These are phyloP conservation scores for Anaeromyces robustus DNA, from an alignment of 192 early-diverging fungal species.

Conservation along the genomic window DNA sequence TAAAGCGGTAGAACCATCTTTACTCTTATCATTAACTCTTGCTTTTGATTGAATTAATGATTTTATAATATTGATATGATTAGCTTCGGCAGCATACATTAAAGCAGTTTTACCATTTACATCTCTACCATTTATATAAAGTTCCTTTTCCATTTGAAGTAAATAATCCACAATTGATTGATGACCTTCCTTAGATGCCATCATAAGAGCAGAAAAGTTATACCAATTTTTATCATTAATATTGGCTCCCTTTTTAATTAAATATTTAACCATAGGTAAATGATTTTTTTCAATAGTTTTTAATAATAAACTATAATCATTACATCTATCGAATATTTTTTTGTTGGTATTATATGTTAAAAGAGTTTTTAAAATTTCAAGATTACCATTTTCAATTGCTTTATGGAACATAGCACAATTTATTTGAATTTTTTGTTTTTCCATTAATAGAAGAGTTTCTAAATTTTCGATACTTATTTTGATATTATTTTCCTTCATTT, in stretches of 20 bases:
- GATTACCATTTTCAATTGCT: not conserved
- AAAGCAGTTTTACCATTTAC: not conserved
- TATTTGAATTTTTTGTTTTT: not conserved
- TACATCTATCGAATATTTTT: not conserved
- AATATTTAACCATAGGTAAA: not conserved
- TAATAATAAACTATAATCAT: not conserved
- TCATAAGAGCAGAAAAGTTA: not conserved
- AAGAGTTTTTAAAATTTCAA: not conserved
- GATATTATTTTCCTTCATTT: not conserved
- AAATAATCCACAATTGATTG: not conserved
- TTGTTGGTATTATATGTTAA: not conserved
- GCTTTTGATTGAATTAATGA: not conserved
- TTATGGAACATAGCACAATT: not conserved
- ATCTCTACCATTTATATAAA: not conserved
- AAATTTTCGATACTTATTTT: not conserved
- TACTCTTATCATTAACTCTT: not conserved
- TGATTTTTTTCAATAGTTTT: not conserved
- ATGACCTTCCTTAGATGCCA: not conserved
- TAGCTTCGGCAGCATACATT: not conserved
- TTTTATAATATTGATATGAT: not conserved
- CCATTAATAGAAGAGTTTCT: not conserved
- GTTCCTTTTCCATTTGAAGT: not conserved
- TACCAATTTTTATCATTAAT: not conserved
- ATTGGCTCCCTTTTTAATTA: not conserved
- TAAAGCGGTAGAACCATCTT: not conserved